Base-by-base conservation (phyloP, 805 yeast species). In the Crinitomyces ghanaensis region DNA sequence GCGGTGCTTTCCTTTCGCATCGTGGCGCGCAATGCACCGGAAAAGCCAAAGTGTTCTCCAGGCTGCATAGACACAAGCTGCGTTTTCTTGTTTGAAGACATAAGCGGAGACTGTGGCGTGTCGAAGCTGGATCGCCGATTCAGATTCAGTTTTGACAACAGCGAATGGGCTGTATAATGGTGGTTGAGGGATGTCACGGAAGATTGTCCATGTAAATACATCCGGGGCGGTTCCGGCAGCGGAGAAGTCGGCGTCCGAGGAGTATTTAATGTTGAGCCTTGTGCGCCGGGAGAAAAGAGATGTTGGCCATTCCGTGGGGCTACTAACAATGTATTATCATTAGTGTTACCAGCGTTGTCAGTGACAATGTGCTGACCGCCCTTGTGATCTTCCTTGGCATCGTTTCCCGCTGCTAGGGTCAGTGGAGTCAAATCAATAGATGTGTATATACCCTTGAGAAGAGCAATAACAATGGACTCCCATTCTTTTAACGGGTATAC, bases 381-480 rank as follows among this genome's bases (percentile, higher is more conserved):
- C n/a, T n/a, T n/a, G n/a, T n/a, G n/a, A 11, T 14, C 18, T 19
- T 24, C 6, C n/a, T n/a, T 25, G 28, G 19, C 16, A 17, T 26
- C 24, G n/a, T 24, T 23, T 11, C 26, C 24, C 4, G 33, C 36
- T 12, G 49, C 45, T 13, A 44, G 30, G 16, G 36, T 42, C 22
- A 46, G 38, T 4, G 50, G 50, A 12, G 40, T 36, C 21, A 40
- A 14, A 11, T 43, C 48, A n/a, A 46, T 42, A 4, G 50, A 45
- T 14, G 37, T 30, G 23, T 46, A 46, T 5, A 45, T 36, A 14
- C 39, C 35, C 28, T 44, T 39, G 17, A 46, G 39, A 12, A 46
- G 36, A 2, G 35, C 19, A 6, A 28, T 26, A 14, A 45, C 33
- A 5, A 38, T 19, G 12, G 26, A 28, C 30, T 43, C 48, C 49